Percentiles rank a stretch among this genome's conserved stretches.
These are phyloP conservation scores for Cylindrotheca fusiformis DNA, from an alignment of 108 stramenopile genomes.

Conservation along the genomic window DNA sequence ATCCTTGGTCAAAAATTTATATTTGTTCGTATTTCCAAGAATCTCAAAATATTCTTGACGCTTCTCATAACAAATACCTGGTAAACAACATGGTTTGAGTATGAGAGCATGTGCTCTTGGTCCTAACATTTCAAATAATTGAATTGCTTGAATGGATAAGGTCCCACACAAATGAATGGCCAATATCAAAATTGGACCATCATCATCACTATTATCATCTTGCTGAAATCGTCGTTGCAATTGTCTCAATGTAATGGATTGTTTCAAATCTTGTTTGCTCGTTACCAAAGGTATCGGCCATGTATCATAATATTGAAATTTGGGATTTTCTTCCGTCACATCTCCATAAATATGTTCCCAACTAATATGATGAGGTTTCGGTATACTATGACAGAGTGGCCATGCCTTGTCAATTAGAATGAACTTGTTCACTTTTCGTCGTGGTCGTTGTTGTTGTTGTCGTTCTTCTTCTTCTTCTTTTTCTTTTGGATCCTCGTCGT, in stretches of 20 bases:
- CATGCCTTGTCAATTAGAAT: slow-evolving; percentile 66
- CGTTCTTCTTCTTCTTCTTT: too few relatives aligned
- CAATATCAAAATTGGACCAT: slow-evolving; percentile 45
- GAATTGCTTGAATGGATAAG: slow-evolving; percentile 50
- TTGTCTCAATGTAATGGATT: slow-evolving; percentile 16
- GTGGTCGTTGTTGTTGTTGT: too few relatives aligned
- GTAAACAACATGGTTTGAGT: slow-evolving; percentile 68
- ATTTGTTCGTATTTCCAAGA: too few relatives aligned
- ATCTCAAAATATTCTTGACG: slow-evolving; percentile 45
- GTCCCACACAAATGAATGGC: slow-evolving; percentile 70
- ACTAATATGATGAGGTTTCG: slow-evolving; percentile 48
- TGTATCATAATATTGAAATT: slow-evolving; percentile 38
- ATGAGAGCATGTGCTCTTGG: slow-evolving; percentile 25
- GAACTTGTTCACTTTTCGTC: slow-evolving; percentile 40
- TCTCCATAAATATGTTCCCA: slow-evolving; percentile 65
- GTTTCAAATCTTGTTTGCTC: slow-evolving; percentile 53
- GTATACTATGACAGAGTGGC: slow-evolving; percentile 37
- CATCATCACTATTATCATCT: slow-evolving; percentile 10
- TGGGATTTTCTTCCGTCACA: background rate
- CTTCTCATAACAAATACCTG: slow-evolving; percentile 49
- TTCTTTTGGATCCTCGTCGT: too few relatives aligned
- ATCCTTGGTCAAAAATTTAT: slow-evolving; percentile 49
- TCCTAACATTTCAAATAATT: slow-evolving; percentile 56
- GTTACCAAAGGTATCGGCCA: slow-evolving; percentile 64
- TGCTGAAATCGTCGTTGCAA: slow-evolving; percentile 9